Evolutionary conservation across 306 rosid species (phyloP).

Genomic region (Gastrolobium villosum): DNA sequence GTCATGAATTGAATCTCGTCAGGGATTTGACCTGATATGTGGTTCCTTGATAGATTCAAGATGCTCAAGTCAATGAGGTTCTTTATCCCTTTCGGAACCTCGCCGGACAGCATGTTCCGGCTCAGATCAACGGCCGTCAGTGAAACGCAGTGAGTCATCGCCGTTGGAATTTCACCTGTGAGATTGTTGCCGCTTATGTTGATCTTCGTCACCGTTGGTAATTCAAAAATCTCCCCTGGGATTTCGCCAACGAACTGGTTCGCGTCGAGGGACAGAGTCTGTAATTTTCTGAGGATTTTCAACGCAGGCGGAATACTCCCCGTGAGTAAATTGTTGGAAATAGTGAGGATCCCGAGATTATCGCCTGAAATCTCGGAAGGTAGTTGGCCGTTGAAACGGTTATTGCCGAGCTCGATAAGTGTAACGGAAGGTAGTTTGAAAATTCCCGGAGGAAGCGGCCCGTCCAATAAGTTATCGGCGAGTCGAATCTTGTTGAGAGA

Average conservation of each 20-base stretch:
- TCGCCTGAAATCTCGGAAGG: conserved; percentile 59
- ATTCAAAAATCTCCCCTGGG: conserved; percentile 56
- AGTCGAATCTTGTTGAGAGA: conserved; percentile 65
- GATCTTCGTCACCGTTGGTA: conserved; percentile 46
- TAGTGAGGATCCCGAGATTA: conserved; percentile 54
- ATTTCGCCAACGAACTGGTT: conserved; percentile 67
- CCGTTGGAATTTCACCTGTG: conserved; percentile 60
- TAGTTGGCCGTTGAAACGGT: conserved; percentile 66
- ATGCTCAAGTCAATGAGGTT: conserved; percentile 58
- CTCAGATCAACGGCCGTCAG: conserved; percentile 67
- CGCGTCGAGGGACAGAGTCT: conserved; percentile 58
- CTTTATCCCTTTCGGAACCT: conserved; percentile 66
- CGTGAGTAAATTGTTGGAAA: conserved; percentile 64
- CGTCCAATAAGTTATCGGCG: conserved; percentile 62
- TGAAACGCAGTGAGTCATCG: conserved; percentile 57
- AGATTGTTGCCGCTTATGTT: conserved; percentile 75
- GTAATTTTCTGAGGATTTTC: conserved; percentile 60
- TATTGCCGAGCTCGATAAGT: conserved; percentile 60
- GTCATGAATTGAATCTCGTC: conserved; percentile 67
- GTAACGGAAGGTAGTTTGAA: conserved; percentile 59
- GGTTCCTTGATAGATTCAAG: conserved; percentile 70
- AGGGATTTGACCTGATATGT: conserved; percentile 63
- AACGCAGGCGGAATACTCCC: conserved; percentile 71
- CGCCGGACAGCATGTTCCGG: conserved; percentile 62
- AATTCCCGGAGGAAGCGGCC: conserved; percentile 69